These are phyloP conservation scores for Syzygium grande DNA, from an alignment of 345 rosid genomes.

Conservation along the genomic window DNA sequence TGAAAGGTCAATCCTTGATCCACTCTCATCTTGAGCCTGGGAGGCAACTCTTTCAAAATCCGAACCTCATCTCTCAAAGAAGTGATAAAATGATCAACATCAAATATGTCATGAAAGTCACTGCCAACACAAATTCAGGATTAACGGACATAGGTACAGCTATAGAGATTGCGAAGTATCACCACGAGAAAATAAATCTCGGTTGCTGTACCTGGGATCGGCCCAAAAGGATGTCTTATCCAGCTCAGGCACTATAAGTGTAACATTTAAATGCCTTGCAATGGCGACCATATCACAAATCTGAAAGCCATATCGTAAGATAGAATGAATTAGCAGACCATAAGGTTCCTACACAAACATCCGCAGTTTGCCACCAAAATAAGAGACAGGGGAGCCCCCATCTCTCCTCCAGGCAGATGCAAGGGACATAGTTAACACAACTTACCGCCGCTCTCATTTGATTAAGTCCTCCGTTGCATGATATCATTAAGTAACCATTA, in stretches of 20 bases:
- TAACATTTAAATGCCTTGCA: constrained; percentile 24
- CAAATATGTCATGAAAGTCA: constrained; percentile 37
- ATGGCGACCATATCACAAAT: constrained; percentile 30
- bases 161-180: not conserved
- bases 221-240: constrained; percentile 25
- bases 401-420: not conserved
- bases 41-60: constrained; percentile 36
- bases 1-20: constrained; percentile 15
- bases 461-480: constrained; percentile 27
- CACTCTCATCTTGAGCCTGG: constrained; percentile 17
- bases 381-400: not conserved
- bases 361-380: not conserved
- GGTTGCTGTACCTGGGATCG: constrained; percentile 19
- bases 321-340: not conserved
- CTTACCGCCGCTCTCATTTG: constrained; percentile 23
- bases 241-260: constrained; percentile 23
- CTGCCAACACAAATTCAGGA: constrained; percentile 18
- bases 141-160: not conserved
- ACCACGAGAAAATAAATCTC: not conserved
- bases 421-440: not conserved
- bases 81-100: constrained; percentile 38
- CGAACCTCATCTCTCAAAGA: constrained; percentile 41
- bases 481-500: constrained; percentile 18
- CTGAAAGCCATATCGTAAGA: constrained; percentile 7
- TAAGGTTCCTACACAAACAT: not conserved